phyloP scores from a whole-genome alignment of 257 asterid genomes.

The Solanum gandarillasii region DNA sequence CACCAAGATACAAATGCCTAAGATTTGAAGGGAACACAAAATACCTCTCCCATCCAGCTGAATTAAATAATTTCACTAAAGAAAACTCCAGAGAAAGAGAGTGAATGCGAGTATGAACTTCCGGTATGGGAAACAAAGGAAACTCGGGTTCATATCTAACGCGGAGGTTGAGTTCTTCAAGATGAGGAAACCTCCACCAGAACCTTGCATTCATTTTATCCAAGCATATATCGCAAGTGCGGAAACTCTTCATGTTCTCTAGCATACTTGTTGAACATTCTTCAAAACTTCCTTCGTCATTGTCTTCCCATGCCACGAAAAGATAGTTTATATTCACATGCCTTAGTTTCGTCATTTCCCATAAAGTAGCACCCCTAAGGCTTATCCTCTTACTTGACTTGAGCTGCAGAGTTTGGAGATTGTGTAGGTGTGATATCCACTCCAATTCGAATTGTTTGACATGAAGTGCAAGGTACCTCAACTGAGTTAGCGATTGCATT shows the following conservation, averaged over 20 bases:
- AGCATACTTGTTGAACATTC: neutral
- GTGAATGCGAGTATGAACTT: neutral
- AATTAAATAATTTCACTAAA: rapidly evolving
- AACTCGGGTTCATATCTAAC: rapidly evolving
- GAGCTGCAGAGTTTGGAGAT: neutral
- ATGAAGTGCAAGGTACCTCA: neutral
- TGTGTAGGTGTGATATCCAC: neutral
- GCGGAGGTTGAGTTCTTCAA: neutral
- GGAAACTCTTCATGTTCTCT: neutral
- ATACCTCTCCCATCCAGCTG: neutral
- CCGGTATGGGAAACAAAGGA: neutral
- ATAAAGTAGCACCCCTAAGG: neutral
- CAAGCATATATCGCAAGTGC: too few relatives aligned
- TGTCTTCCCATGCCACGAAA: neutral
- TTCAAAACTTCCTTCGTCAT: neutral
- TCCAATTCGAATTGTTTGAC: neutral
- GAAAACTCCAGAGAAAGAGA: neutral
- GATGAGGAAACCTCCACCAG: neutral
- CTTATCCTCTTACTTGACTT: neutral
- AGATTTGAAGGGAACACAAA: neutral
- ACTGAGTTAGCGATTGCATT: neutral
- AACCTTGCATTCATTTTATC: neutral
- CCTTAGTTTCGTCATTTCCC: neutral
- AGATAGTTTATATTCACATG: rapidly evolving
- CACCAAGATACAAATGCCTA: neutral